phyloP scores from a whole-genome alignment of 257 asterid species.

The Cordia subcordata region DNA sequence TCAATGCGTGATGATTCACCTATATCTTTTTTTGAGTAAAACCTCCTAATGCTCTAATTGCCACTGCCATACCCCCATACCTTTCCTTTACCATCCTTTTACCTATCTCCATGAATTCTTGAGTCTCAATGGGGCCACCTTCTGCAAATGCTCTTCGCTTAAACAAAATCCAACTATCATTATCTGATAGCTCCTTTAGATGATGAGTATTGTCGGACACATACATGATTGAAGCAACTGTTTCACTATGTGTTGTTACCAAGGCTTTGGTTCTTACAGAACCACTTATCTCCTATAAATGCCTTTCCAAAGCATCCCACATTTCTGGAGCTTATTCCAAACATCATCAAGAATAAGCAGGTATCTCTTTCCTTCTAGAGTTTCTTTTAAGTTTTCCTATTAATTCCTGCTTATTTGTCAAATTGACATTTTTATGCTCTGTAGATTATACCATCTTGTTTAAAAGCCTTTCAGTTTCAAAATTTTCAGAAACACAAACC shows the following conservation, averaged over 20 bases:
- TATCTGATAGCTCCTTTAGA: neutral
- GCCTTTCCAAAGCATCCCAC: conserved; percentile 4
- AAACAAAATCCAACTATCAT: neutral
- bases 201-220: neutral
- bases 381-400: neutral
- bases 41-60: conserved; percentile 10
- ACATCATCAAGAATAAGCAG: conserved; percentile 30
- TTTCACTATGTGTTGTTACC: conserved; percentile 10
- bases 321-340: conserved; percentile 7
- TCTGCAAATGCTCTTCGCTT: neutral
- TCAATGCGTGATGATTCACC: conserved; percentile 1
- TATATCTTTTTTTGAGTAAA: conserved; percentile 1
- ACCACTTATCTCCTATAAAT: conserved; percentile 4
- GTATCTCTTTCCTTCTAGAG: neutral
- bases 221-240: conserved; percentile 4
- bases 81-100: conserved; percentile 1
- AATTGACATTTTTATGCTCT: no score
- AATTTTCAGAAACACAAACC: neutral
- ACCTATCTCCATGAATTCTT: conserved; percentile 7
- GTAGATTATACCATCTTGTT: neutral
- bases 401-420: conserved; percentile 4
- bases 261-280: conserved; percentile 1
- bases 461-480: neutral
- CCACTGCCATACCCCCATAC: conserved; percentile 9
- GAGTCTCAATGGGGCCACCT: conserved; percentile 6